Evolutionary conservation across 2,329 filamentous ascomycete genomes (phyloP), one percentile per base, ranked within the genome.

Genomic region (Pseudopyricularia javanii): DNA sequence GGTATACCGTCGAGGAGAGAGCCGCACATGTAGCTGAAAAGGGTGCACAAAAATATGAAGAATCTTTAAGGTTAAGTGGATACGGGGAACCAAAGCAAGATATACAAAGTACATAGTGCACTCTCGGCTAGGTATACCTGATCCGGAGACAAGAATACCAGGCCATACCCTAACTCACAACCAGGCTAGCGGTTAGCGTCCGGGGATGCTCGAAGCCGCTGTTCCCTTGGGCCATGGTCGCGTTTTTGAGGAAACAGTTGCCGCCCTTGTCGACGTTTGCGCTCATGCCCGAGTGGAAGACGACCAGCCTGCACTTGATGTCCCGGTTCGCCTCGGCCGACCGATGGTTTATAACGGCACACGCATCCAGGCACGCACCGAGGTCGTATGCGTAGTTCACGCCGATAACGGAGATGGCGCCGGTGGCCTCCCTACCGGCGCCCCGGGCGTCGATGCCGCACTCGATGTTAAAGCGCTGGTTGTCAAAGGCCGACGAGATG

Each of bases 181-280:
- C 49, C 33, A 50, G 14, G 3, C 3, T 40, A 5, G 33, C 33
- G 15, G 49, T 50, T 14, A 50, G 20, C 7, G 26, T 15, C 9
- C n/a, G 7, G 14, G 3, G 14, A 12, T 40, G 37, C 3, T 0
- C 3, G 32, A 11, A 28, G 14, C 49, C 33, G 14, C 8, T 24
- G 33, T 50, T 50, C 7, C 49, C 49, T 5, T 12, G 9, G 3
- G 20, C 32, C 33, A 32, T 35, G 2, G 49, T 50, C 17, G 49
- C 49, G 20, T 40, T 40, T 14, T 50, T 50, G 22, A 50, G 49
- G 49, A 40, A 50, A 33, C 33, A 50, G 49, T 50, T 50, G 33
- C 49, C 49, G 14, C 49, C 49, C 32, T 40, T 50, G 20, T 17
- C 32, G 32, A 28, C 32, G 14, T 9, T 26, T 11, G 12, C 33